Base-by-base conservation (phyloP, 352 stramenopile genomes). In the Globisporangium spinosum region DNA sequence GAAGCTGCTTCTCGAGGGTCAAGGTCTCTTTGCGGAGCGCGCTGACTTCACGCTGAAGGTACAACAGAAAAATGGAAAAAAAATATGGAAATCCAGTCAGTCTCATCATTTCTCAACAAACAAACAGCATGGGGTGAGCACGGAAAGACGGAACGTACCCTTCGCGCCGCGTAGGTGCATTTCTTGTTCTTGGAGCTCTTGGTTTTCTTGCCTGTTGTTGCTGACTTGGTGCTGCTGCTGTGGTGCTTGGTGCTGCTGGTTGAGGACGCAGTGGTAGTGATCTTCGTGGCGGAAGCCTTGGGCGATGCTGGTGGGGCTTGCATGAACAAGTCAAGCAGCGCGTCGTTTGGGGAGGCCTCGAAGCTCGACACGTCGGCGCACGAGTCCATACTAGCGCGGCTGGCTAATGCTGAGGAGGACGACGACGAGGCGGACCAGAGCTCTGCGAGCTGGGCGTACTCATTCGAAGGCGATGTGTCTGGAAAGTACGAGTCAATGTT, bases 101-200 rank as follows among this genome's bases (percentile, higher is more conserved):
- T 35, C 12, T 51, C 9, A 51, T 22, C 59, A 34, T 22, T 22
- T 12, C 49, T 65, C 58, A 35, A 3, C 1, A 32, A 35, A 4
- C 1, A 32, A 2, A 23, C n/a, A 32, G n/a, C 56, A 25, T 7
- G 40, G 10, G 60, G 32, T 38, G 6, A 3, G 22, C 0, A 32
- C n/a, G 20, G 22, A 58, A n/a, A 51, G 27, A 43, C 22, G 15
- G 38, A 34, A 75, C 76, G 63, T 70, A 82, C 76, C 55, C 78
- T 77, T 65, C 80, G 75, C 61, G 80, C 75, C 2, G 78, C 80
- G 68, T 89, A 89, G 1, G 80, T 89, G 77, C 80, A 89, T 60
- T 89, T 89, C 54, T 85, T 85, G 53, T 65, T 75, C 56, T 75
- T 74, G 55, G 78, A 81, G 23, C 53, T 38, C 57, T 83, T 82